Percentiles rank a stretch among this genome's conserved stretches.
Conservation (phyloP, 78 protist genomes). For the Dictyostelium citrinum region DNA sequence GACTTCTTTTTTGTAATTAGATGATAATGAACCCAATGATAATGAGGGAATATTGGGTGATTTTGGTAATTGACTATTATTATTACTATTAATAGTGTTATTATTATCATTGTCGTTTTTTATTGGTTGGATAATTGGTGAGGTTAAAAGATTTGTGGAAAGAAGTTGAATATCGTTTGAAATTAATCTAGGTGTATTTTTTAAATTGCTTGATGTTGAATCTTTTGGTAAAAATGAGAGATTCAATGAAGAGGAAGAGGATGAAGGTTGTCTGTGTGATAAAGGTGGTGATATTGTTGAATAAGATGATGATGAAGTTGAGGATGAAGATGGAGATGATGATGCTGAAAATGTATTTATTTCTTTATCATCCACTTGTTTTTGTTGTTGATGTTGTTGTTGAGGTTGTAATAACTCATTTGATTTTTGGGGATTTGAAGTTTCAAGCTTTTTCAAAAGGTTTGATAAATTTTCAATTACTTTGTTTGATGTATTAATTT, state of each 20-base stretch:
- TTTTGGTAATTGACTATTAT: neutral
- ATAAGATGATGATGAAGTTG: neutral
- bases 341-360: neutral
- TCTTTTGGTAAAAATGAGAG: constrained; percentile 9
- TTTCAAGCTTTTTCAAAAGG: neutral
- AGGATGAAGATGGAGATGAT: neutral
- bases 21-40: neutral
- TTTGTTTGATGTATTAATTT: neutral
- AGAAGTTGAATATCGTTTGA: constrained; percentile 5
- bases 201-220: neutral
- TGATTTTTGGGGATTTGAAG: neutral
- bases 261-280: neutral
- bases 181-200: neutral
- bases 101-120: neutral
- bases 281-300: neutral
- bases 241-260: neutral
- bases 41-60: neutral
- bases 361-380: neutral
- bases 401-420: neutral
- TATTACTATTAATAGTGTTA: neutral
- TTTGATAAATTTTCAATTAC: constrained; percentile 7
- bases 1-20: neutral
- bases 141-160: neutral
- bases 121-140: constrained; percentile 7
- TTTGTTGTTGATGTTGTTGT: neutral